These are phyloP conservation scores for Wickerhamiella dianesei DNA, from an alignment of 805 yeast genomes.

Conservation along the genomic window DNA sequence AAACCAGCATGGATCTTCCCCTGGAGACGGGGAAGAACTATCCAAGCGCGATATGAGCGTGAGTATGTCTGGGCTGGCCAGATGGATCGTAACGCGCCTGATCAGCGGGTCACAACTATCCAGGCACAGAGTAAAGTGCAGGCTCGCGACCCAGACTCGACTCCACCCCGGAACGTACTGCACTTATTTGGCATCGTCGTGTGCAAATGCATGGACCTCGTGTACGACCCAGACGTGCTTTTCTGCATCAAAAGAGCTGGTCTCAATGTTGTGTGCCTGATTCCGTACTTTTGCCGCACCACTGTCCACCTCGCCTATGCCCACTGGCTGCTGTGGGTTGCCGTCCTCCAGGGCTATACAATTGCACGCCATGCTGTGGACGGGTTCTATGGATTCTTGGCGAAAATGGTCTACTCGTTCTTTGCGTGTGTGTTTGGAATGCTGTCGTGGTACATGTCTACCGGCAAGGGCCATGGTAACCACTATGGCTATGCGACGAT, in stretches of 20 bases:
- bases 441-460: conserved; percentile 26
- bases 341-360: conserved; percentile 23
- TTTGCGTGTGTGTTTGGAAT: conserved; percentile 24
- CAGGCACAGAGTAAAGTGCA: conserved; percentile 12
- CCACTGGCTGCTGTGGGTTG: conserved; percentile 23
- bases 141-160: conserved; percentile 22
- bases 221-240: conserved; percentile 12
- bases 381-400: conserved; percentile 20
- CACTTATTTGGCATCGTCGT: conserved; percentile 18
- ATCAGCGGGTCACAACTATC: conserved; percentile 9
- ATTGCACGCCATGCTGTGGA: conserved; percentile 24
- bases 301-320: conserved; percentile 17
- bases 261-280: conserved; percentile 14
- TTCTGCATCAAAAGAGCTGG: conserved; percentile 20
- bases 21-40: background rate
- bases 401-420: conserved; percentile 21
- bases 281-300: conserved; percentile 20
- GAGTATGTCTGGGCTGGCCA: background rate
- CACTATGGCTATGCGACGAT: conserved; percentile 25
- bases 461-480: conserved; percentile 25
- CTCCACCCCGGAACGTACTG: conserved; percentile 21
- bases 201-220: background rate
- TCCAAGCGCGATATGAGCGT: background rate
- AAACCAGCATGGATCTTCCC: conserved; percentile 12
- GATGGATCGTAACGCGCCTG: conserved; percentile 5